Percentiles rank a stretch among this genome's conserved stretches.
phyloP scores from a whole-genome alignment of 805 yeast genomes.

The Yarrowia deformans region DNA sequence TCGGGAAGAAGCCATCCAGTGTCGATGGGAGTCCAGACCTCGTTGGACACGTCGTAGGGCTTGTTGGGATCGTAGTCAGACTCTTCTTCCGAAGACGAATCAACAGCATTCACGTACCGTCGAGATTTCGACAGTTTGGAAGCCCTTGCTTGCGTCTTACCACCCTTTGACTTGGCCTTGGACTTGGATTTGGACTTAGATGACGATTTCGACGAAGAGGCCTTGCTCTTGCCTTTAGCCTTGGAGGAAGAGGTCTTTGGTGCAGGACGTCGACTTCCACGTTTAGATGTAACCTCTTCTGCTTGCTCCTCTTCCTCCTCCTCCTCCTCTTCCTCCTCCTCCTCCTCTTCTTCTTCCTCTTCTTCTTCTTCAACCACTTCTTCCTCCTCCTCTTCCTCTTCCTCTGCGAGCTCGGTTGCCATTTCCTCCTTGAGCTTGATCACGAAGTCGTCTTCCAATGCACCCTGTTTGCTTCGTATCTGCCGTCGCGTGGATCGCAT shows the following conservation, averaged over 20 bases:
- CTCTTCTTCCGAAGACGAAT: slow-evolving; percentile 33
- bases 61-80: slow-evolving; percentile 30
- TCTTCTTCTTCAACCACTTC: slow-evolving; percentile 4
- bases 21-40: slow-evolving; percentile 24
- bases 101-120: slow-evolving; percentile 29
- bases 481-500: slow-evolving; percentile 47
- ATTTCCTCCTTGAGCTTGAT: slow-evolving; percentile 46
- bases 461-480: slow-evolving; percentile 40
- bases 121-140: slow-evolving; percentile 23
- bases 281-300: neutral
- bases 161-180: neutral
- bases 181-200: neutral
- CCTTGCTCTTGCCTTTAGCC: neutral
- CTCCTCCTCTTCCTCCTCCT: slow-evolving; percentile 34
- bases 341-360: slow-evolving; percentile 32
- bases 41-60: slow-evolving; percentile 28
- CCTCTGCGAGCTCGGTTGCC: slow-evolving; percentile 42
- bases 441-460: slow-evolving; percentile 39
- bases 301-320: slow-evolving; percentile 17
- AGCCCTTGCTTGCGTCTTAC: slow-evolving; percentile 1
- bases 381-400: slow-evolving; percentile 34
- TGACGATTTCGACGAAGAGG: neutral
- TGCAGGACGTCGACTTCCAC: neutral
- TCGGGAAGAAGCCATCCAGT: slow-evolving; percentile 37
- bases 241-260: neutral